phyloP scores from a whole-genome alignment of 2,329 filamentous ascomycete species.

The Neurospora sp. region DNA sequence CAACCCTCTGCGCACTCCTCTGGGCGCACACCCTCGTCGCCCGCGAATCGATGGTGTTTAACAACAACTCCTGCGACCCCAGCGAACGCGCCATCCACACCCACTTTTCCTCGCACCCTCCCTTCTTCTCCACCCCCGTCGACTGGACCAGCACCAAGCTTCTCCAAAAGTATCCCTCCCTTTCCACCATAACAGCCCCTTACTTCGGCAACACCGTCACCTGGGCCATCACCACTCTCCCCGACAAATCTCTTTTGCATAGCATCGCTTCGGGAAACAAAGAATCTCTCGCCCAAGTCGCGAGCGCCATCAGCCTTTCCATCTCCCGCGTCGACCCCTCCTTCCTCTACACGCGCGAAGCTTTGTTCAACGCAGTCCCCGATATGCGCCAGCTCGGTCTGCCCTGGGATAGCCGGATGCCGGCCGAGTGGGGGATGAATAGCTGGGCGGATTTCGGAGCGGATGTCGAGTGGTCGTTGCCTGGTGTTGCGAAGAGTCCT shows the following conservation, averaged over 20 bases:
- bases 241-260: constrained; percentile 12
- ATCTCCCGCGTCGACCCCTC: constrained; percentile 28
- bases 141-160: background rate
- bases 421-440: constrained; percentile 32
- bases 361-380: constrained; percentile 27
- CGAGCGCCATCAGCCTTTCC: constrained; percentile 20
- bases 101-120: background rate
- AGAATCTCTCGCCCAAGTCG: constrained; percentile 21
- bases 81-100: constrained; percentile 2
- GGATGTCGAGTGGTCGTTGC: constrained; percentile 27
- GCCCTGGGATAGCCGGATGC: constrained; percentile 29
- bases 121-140: background rate
- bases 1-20: constrained; percentile 28
- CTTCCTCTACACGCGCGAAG: constrained; percentile 28
- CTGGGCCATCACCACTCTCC: constrained; percentile 24
- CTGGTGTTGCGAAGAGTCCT: constrained; percentile 11
- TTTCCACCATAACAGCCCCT: constrained; percentile 2
- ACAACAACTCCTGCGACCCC: constrained; percentile 15
- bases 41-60: constrained; percentile 12
- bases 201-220: constrained; percentile 35
- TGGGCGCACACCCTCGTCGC: constrained; percentile 31
- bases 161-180: background rate
- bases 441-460: constrained; percentile 36
- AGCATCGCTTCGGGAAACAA: constrained; percentile 3
- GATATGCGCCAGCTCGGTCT: constrained; percentile 32